A percentile compares a stretch with the other conserved stretches of the same genome.
These are phyloP conservation scores for Letharia lupina DNA, from an alignment of 495 filamentous ascomycete species.

Conservation along the genomic window DNA sequence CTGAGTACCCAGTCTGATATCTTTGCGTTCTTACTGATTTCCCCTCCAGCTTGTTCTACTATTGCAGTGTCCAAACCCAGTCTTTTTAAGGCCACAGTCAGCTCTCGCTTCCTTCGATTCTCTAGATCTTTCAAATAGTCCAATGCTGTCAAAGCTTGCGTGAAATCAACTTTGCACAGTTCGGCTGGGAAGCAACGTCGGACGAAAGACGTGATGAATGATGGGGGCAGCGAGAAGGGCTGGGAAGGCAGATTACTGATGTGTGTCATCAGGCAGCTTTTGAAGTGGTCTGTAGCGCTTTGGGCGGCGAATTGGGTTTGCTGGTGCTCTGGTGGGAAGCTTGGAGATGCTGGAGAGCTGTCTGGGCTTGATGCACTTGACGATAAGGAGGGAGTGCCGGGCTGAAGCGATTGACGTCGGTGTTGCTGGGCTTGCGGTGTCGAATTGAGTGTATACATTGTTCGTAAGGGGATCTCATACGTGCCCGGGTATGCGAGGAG, in stretches of 20 bases:
- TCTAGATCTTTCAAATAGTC: constrained; percentile 68
- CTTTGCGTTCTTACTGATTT: constrained; percentile 39
- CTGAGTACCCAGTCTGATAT: constrained; percentile 47
- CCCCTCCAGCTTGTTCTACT: constrained; percentile 34
- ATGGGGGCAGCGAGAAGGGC: constrained; percentile 56
- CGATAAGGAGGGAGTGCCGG: constrained; percentile 32
- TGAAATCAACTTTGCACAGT: constrained; percentile 56
- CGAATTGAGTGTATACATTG: constrained; percentile 67
- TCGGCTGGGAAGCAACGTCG: constrained; percentile 51
- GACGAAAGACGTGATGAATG: constrained; percentile 59
- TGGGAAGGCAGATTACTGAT: constrained; percentile 55
- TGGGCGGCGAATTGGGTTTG: constrained; percentile 28
- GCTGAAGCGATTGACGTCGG: constrained; percentile 29
- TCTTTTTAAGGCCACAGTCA: constrained; percentile 38
- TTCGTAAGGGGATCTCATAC: constrained; percentile 66
- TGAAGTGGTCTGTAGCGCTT: constrained; percentile 52
- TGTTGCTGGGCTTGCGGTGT: constrained; percentile 40
- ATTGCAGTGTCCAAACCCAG: constrained; percentile 36
- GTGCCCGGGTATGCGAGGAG: constrained; percentile 54
- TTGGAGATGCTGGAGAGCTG: constrained; percentile 34
- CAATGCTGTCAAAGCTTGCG: constrained; percentile 60
- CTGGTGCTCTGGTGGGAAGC: constrained; percentile 32
- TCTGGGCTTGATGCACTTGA: constrained; percentile 31
- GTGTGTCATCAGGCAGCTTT: constrained; percentile 52
- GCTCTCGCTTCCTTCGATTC: constrained; percentile 53